A percentile compares a stretch with the other conserved stretches of the same genome.
Conservation (phyloP, 805 yeast genomes). For the Candida qinlingensis region DNA sequence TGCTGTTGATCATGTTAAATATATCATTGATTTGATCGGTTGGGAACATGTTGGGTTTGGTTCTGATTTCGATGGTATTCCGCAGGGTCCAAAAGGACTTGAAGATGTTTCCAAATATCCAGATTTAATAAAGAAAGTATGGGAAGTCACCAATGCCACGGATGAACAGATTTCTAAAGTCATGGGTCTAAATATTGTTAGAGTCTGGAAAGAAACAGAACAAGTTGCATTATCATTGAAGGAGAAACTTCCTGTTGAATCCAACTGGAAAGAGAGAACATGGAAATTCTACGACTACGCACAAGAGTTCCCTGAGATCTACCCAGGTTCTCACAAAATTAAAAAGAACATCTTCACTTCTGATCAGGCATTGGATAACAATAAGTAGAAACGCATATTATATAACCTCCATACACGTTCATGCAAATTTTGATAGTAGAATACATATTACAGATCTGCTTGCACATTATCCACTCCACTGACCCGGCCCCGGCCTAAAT, state of each 20-base stretch:
- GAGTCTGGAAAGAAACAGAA: constrained; percentile 44
- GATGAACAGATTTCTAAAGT: constrained; percentile 39
- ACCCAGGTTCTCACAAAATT: constrained; percentile 26
- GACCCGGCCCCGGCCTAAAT: not conserved
- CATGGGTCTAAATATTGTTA: constrained; percentile 41
- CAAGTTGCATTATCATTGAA: constrained; percentile 23
- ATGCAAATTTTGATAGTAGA: not conserved
- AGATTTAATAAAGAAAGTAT: constrained; percentile 33
- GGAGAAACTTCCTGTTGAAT: constrained; percentile 26
- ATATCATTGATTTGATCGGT: constrained; percentile 39
- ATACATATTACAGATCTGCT: too few relatives aligned
- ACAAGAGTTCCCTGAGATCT: constrained; percentile 34
- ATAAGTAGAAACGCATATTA: not conserved
- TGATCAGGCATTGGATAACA: constrained; percentile 12
- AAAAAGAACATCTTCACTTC: constrained; percentile 7
- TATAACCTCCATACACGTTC: not conserved
- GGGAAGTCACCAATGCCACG: constrained; percentile 33
- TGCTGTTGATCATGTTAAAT: constrained; percentile 40
- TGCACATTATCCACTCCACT: too few relatives aligned
- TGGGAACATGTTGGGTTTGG: constrained; percentile 51
- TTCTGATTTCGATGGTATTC: constrained; percentile 50
- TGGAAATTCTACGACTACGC: constrained; percentile 37
- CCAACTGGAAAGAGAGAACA: constrained; percentile 36
- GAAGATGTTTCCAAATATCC: constrained; percentile 55
- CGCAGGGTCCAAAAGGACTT: constrained; percentile 42